Evolutionary conservation across 805 yeast species (phyloP), one percentile per base, ranked within the genome.

Genomic region (Saccharomycopsis sp.): DNA sequence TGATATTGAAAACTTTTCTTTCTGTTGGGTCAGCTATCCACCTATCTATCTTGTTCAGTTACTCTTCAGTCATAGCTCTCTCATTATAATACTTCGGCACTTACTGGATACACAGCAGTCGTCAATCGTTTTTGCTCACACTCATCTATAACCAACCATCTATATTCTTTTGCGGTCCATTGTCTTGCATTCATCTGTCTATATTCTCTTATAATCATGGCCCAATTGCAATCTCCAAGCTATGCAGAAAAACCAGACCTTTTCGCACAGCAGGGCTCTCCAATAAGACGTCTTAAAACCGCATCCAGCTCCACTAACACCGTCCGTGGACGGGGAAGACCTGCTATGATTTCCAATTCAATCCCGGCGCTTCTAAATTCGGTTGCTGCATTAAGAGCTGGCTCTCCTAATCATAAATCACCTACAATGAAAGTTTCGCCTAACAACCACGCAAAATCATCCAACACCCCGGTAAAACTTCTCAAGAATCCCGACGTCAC

Each of bases 381-480:
- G 42, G 60, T 12, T 38, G 54, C 34, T n/a, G 59, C 2, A 42
- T 52, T 52, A 9, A 59, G 55, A 15, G 59, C 63, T 3, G 68
- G 66, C 3, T 64, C 67, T 29, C 67, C 67, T 38, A 63, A 65
- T 55, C 53, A 56, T 22, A 56, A 59, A 3, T 58, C 65, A 2
- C 67, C 68, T 14, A 47, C 63, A 38, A 66, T 66, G 68, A 59
- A 62, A 52, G 66, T 66, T 1, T 62, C 64, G n/a, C 67, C 66
- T 2, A 58, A 55, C 44, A 49, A 47, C 19, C 52, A 56, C 41
- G 55, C 38, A 17, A 17, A 44, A 44, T 3, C 7, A 7, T 7
- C 49, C 22, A 17, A n/a, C 22, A 44, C 49, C 22, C 49, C 49
- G 7, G 12, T 5, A 8, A 44, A 44, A 17, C 49, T 44, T 44